Evolutionary conservation across 495 filamentous ascomycete species (phyloP), one percentile per base, ranked within the genome.

Genomic region (Xylaria bambusicola): DNA sequence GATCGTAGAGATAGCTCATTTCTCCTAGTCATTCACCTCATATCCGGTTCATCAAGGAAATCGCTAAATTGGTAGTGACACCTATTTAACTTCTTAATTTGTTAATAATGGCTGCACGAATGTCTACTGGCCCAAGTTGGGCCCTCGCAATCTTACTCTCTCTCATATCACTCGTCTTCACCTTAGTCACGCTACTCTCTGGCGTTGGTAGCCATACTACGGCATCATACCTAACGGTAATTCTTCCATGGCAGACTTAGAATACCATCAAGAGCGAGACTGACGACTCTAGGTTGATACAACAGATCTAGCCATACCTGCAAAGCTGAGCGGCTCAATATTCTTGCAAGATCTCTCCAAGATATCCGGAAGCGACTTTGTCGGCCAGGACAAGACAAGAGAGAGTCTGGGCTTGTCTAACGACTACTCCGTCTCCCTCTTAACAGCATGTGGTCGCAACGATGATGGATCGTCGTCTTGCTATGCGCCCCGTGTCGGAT

Each of bases 401-500:
- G 18, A 63, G 2, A 64, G 62, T 6, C 60, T 77, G n/a, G 67
- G 68, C 9, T 60, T 73, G 49, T 62, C 72, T 5, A 27, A 54
- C n/a, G 63, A 42, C 20, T 74, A 71, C 58, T 69, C 63, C 33
- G 53, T 75, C 45, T 62, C 62, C 23, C 65, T 77, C 9, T 56
- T 77, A 40, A 71, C 75, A 8, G 51, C 68, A 6, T 77, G 75
- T 56, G 64, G 59, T 12, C 60, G 62, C n/a, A 62, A 62, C 17
- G 42, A 61, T 45, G 59, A 64, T 18, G 62, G 61, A 6, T 44
- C 51, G 26, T 56, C 66, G 13, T 48, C 59, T 4, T 78, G 75
- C 69, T 44, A 60, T 13, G 9, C 53, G 9, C 64, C 73, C 2
- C 36, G 50, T 17, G 35, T 74, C 51, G 70, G 71, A 33, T 74